Evolutionary conservation across 2,329 filamentous ascomycete species (phyloP).

Genomic region (Akanthomyces lecanii): DNA sequence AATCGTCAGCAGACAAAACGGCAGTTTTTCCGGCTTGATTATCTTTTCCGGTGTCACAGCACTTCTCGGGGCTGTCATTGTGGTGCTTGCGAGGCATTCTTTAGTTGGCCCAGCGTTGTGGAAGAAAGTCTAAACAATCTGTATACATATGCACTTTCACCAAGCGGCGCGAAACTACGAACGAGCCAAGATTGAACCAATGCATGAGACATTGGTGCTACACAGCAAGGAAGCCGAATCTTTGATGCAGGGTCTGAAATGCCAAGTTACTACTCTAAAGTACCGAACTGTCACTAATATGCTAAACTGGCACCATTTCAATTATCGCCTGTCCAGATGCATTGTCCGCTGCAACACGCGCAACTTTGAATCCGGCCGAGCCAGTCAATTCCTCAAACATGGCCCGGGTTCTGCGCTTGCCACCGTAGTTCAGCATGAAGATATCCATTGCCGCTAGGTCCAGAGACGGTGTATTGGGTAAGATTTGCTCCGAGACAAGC

Average conservation of each 20-base stretch:
- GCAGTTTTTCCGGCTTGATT: neutral
- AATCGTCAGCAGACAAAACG: neutral
- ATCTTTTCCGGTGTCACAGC: neutral
- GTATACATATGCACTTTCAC: too few species aligned
- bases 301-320: neutral
- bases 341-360: neutral
- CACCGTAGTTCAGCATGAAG: neutral
- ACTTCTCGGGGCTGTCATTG: neutral
- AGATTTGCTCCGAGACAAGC: neutral
- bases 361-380: neutral
- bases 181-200: too few species aligned
- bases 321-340: neutral
- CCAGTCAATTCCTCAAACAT: neutral
- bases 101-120: neutral
- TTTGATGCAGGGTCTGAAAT: too few species aligned
- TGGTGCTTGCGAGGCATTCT: neutral
- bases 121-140: neutral
- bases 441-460: slow-evolving; percentile 4
- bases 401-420: neutral
- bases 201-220: too few species aligned
- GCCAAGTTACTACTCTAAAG: too few species aligned
- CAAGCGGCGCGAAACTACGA: too few species aligned
- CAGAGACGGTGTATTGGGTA: neutral
- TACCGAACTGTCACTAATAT: too few species aligned
- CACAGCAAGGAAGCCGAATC: too few species aligned